Evolutionary conservation across 129 eudicot genomes (phyloP).

Genomic region (Pseudognaphalium luteoalbum): DNA sequence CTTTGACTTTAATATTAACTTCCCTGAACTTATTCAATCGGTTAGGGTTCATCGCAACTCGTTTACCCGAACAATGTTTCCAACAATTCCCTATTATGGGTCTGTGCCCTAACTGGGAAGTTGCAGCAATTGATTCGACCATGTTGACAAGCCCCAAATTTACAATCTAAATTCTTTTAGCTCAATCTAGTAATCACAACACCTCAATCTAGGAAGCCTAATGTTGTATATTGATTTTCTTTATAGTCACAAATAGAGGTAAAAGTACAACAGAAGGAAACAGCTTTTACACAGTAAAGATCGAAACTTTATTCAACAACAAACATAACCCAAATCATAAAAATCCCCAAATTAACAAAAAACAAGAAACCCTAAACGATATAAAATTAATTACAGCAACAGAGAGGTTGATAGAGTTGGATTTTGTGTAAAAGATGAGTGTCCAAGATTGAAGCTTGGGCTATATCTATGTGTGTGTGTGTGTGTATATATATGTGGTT

Average conservation of each 20-base stretch:
- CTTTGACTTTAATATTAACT: constrained; percentile 32
- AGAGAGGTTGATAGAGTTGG: background rate
- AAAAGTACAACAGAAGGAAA: constrained; percentile 14
- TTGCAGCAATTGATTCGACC: constrained; percentile 73
- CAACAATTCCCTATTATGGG: constrained; percentile 40
- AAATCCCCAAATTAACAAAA: constrained; percentile 16
- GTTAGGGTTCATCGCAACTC: constrained; percentile 24
- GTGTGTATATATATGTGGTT: constrained; percentile 15
- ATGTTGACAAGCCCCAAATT: constrained; percentile 40
- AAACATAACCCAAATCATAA: constrained; percentile 23
- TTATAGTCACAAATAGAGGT: constrained; percentile 23
- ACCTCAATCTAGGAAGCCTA: constrained; percentile 18
- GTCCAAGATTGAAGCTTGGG: constrained; percentile 14
- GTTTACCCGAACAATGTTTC: constrained; percentile 39
- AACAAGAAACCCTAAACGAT: constrained; percentile 26
- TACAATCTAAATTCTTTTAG: background rate
- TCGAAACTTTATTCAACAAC: constrained; percentile 44
- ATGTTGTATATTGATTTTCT: constrained; percentile 15
- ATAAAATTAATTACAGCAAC: background rate
- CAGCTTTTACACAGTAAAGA: constrained; percentile 31
- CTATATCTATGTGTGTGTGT: background rate
- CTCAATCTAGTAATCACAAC: constrained; percentile 18
- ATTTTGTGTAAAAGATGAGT: background rate
- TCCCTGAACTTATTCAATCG: constrained; percentile 32
- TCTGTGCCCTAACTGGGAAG: constrained; percentile 56